Evolutionary conservation across 2,329 filamentous ascomycete genomes (phyloP), one percentile per base, ranked within the genome.

Genomic region (Clonostachys chloroleuca): DNA sequence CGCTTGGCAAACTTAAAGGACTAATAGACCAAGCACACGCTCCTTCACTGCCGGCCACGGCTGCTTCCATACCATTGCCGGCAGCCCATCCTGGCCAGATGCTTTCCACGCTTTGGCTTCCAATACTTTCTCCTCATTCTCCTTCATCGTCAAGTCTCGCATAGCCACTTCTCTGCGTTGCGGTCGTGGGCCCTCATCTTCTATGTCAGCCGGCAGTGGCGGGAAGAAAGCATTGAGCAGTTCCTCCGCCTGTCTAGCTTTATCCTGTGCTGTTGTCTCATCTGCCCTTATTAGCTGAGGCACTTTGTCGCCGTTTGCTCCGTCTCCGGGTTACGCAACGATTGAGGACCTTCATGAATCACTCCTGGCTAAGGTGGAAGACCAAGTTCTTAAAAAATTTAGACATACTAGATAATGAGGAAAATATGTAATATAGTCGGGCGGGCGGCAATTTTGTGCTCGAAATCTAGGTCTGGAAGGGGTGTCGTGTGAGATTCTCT

Each of bases 221-320:
- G 34, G 34, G 34, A 55, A 57, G 44, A 57, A 56, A 3, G 43
- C 37, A 17, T 17, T 46, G 7, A 55, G 46, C 30, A 55, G 37
- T 33, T 50, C 46, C 20, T 45, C 47, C 8, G 49, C 50, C 40
- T 55, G 47, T 30, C 53, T 49, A 36, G 30, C 47, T n/a, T 42
- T 33, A 33, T 48, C 43, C 14, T 34, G 44, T 5, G 51, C 52
- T 16, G 9, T 43, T 34, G 48, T n/a, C 49, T 10, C 52, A n/a
- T 36, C 34, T 36, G 34, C 10, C 34, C n/a, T 36, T n/a, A 10
- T 10, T 10, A 36, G 34, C 34, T 45, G 52, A 37, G 55, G 56
- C 18, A 58, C 49, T 46, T 57, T 58, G 40, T 49, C 51, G 39
- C 52, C 53, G 17, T 48, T 51, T 10, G 51, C 47, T 3, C 47